Conservation (phyloP, 768 basidiomycete species). For the Ephemerocybe angulata region DNA sequence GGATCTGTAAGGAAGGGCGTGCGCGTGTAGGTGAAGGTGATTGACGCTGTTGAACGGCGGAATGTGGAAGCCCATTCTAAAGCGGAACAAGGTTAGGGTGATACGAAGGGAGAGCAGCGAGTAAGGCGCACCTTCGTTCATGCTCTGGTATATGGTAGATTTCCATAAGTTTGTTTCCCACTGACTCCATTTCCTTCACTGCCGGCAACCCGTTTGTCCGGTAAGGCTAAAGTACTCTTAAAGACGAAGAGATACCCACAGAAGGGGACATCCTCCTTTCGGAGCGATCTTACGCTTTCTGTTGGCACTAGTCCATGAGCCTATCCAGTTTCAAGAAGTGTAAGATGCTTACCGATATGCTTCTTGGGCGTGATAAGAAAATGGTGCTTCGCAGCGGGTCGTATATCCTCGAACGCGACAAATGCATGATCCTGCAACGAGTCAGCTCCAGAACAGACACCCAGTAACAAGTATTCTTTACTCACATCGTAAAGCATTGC, state of each 20-base stretch:
- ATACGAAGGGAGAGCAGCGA: neutral
- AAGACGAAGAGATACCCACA: constrained; percentile 31
- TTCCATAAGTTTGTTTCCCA: constrained; percentile 55
- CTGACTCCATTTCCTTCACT: constrained; percentile 31
- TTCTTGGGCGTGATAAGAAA: constrained; percentile 48
- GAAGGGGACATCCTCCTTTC: constrained; percentile 40
- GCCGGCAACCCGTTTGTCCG: neutral
- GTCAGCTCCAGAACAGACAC: neutral
- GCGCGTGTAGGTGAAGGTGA: constrained; percentile 75
- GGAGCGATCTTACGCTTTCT: constrained; percentile 57
- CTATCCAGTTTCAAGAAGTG: neutral
- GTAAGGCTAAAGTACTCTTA: neutral
- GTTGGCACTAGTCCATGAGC: constrained; percentile 5
- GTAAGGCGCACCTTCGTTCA: constrained; percentile 42
- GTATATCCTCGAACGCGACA: constrained; percentile 49
- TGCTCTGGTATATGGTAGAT: constrained; percentile 35
- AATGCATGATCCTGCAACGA: constrained; percentile 40
- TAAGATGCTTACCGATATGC: constrained; percentile 43
- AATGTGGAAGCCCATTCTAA: constrained; percentile 83
- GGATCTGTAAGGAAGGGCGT: constrained; percentile 61
- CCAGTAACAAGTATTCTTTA: neutral
- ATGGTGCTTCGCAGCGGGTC: constrained; percentile 48
- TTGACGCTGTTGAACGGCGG: constrained; percentile 71
- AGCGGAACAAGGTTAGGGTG: neutral
- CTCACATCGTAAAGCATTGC: neutral